Conservation (phyloP, 495 filamentous ascomycete genomes). For the Cetradonia linearis region DNA sequence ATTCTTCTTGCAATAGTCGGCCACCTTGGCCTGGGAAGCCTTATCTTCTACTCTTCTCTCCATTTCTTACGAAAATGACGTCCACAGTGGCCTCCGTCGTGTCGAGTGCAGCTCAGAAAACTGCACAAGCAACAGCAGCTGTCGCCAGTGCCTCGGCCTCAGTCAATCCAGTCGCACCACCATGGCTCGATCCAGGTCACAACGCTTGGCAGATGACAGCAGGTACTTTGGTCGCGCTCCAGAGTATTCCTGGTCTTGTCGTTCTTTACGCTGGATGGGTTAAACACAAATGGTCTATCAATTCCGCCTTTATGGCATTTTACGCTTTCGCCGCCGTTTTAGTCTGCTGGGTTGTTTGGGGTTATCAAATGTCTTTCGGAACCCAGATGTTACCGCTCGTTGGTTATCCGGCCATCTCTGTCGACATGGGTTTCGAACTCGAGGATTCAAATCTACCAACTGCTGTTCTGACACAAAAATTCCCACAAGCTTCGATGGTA, state of each 20-base stretch:
- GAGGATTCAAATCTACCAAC: constrained; percentile 38
- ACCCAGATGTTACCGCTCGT: constrained; percentile 43
- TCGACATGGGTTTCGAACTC: constrained; percentile 39
- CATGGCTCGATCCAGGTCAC: constrained; percentile 43
- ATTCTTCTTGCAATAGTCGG: background rate
- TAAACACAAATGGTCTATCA: constrained; percentile 49
- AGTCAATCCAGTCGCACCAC: constrained; percentile 17
- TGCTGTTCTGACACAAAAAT: constrained; percentile 33
- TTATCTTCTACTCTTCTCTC: background rate
- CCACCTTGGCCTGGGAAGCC: constrained; percentile 3
- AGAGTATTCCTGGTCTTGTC: constrained; percentile 44
- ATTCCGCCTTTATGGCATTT: constrained; percentile 47
- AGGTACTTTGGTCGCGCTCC: constrained; percentile 42
- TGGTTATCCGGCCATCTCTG: constrained; percentile 38
- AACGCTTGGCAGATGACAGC: constrained; percentile 52
- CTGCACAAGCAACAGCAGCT: constrained; percentile 12
- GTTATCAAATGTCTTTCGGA: constrained; percentile 45
- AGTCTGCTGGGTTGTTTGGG: constrained; percentile 47
- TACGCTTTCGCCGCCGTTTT: constrained; percentile 46
- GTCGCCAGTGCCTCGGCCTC: constrained; percentile 14
- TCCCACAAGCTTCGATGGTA: constrained; percentile 43
- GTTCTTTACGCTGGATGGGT: constrained; percentile 46
- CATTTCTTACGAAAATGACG: constrained; percentile 1
- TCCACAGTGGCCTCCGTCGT: constrained; percentile 1
- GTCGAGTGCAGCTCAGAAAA: constrained; percentile 10